Conservation (phyloP, 2,329 filamentous ascomycete species). For the Curvularia sp. region DNA sequence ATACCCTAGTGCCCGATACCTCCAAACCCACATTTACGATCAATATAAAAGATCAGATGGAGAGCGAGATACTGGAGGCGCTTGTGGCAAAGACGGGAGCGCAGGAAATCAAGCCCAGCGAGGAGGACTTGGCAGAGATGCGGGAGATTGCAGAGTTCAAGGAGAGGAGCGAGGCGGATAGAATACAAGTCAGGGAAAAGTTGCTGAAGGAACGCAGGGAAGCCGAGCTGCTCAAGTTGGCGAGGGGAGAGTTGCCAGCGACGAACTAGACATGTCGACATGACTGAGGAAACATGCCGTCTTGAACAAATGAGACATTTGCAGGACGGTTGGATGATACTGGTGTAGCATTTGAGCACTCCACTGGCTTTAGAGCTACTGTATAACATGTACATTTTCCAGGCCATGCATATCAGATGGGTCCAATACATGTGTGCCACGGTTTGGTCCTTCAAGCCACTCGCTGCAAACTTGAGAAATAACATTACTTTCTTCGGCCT, state of each 20-base stretch:
- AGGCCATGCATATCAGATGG: background rate
- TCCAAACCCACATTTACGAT: conserved; percentile 53
- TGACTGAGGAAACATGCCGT: background rate
- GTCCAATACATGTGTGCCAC: background rate
- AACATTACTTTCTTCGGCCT: background rate
- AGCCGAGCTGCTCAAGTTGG: conserved; percentile 64
- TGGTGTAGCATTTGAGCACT: conserved; percentile 1
- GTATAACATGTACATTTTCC: conserved; percentile 17
- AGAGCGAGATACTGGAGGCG: conserved; percentile 67
- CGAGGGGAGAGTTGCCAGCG: conserved; percentile 50
- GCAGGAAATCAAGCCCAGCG: conserved; percentile 61
- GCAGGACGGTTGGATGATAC: background rate
- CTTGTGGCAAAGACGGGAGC: conserved; percentile 70
- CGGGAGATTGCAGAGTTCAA: conserved; percentile 63
- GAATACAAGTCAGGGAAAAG: conserved; percentile 60
- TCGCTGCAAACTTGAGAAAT: background rate
- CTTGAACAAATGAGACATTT: background rate
- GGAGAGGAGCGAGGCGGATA: conserved; percentile 62
- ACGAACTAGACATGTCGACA: conserved; percentile 4
- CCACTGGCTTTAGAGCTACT: conserved; percentile 3
- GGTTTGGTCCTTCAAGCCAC: background rate
- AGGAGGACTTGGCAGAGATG: conserved; percentile 66
- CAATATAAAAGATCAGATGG: conserved; percentile 67
- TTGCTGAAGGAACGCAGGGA: conserved; percentile 67
- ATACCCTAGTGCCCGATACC: conserved; percentile 40